Base-by-base conservation (phyloP, 345 rosid genomes). In the Salix koriyanagi region DNA sequence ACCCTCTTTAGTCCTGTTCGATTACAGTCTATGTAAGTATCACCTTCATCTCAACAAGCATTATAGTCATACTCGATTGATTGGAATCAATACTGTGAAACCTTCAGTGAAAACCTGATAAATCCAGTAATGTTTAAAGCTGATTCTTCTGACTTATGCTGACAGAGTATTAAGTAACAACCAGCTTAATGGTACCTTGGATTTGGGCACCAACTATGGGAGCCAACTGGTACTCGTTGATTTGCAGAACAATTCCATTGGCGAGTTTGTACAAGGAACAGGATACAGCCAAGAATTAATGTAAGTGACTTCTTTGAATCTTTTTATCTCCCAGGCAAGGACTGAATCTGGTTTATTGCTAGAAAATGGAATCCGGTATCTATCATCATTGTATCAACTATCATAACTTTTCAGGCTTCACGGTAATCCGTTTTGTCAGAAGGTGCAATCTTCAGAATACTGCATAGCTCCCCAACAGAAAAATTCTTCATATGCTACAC, bases 111-210 rank as follows among this genome's bases (percentile, higher is more conserved):
- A 37, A 18, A n/a, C 12, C 9, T 23, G 14, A 61, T 10, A 25
- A 61, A 61, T 23, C 28, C 23, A 61, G 12, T 26, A 23, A 26
- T 25, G 23, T 34, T 18, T 3, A 7, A 69, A 69, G 32, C 19
- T 69, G 54, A 69, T 69, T 69, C 2, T 44, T 46, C 11, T 69
- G 72, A 44, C 58, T 11, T 69, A 14, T 69, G 56, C 2, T 69
- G 13, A 25, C n/a, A 69, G 72, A 12, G 37, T 69, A 42, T 34
- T 44, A n/a, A 69, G 72, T 23, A 23, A 69, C 50, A 69, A 69
- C 72, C 72, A 69, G 54, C 72, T 69, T 39, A 46, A 26, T 25
- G 58, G 72, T 16, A 44, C 72, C 10, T 26, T 69, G 58, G 72
- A 69, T 23, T 42, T 69, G 12, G 56, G 58, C 34, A 69, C 12